Evolutionary conservation across 208 protist genomes (phyloP).

Genomic region (Zelonia costaricensis): DNA sequence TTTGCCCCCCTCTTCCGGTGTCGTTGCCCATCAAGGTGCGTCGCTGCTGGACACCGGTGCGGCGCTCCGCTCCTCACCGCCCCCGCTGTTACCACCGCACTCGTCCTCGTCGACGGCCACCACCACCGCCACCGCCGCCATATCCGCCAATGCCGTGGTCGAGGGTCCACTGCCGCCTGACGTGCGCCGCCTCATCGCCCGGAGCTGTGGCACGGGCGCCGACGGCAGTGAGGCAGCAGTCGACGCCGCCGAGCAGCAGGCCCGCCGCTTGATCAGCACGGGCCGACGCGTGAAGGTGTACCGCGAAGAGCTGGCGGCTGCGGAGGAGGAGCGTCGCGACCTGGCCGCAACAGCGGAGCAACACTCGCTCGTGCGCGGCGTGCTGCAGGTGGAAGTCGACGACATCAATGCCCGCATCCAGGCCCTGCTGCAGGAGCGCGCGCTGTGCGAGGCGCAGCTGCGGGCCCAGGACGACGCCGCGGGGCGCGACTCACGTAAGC

Average conservation of each 20-base stretch:
- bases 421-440: conserved; percentile 55
- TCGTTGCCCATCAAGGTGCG: too few species aligned
- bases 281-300: conserved; percentile 77
- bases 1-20: too few species aligned
- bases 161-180: conserved; percentile 79
- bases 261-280: conserved; percentile 78
- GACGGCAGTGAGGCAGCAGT: not conserved
- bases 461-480: conserved; percentile 33
- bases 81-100: too few species aligned
- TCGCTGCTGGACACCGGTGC: too few species aligned
- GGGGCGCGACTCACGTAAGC: conserved; percentile 39
- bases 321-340: conserved; percentile 66
- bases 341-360: conserved; percentile 48
- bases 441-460: conserved; percentile 70
- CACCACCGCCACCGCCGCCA: not conserved
- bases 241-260: conserved; percentile 74
- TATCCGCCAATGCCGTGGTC: conserved; percentile 2
- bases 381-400: conserved; percentile 47
- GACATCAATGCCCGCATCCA: conserved; percentile 70
- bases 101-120: too few species aligned
- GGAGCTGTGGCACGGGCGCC: conserved; percentile 26
- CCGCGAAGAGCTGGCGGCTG: conserved; percentile 72
- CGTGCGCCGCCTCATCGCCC: conserved; percentile 67
- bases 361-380: conserved; percentile 42
- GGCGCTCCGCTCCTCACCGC: too few species aligned